Base-by-base conservation (phyloP, 1,284 basidiomycete species). In the Gomphus sp. region DNA sequence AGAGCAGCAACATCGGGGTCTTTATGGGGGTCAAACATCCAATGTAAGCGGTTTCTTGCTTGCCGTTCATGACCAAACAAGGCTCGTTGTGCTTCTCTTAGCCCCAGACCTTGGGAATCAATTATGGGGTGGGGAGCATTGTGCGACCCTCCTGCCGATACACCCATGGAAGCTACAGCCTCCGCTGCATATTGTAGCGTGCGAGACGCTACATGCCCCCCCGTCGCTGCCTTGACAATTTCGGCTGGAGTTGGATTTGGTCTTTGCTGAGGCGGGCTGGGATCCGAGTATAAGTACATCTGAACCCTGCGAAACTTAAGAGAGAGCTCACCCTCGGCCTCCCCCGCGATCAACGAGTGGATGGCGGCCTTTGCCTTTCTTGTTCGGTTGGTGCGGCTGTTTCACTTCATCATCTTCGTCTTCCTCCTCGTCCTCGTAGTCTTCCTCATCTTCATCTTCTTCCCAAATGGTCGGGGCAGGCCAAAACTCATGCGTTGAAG, bases 171-270 rank as follows among this genome's bases (percentile, higher is more conserved):
- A 9, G 77, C 78, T 36, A 80, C n/a, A n/a, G n/a, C n/a, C n/a
- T n/a, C 76, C 43, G 78, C 76, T 2, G 85, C 83, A 62, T 84
- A 78, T 6, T 79, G 75, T 62, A 86, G 75, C 2, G 83, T 84
- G 64, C 79, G 82, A 11, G 85, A 85, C 2, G 78, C 74, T 69
- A 37, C 69, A 63, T 11, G 67, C 58, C 43, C 67, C 65, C 52
- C 67, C 62, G 55, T 44, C 66, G 72, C n/a, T 66, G 47, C 63
- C 64, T 31, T 67, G 64, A 18, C 66, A 60, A 53, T 68, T 62
- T 59, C 66, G 10, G 64, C 67, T 33, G 72, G 55, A 50, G 69
- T 73, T 6, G 45, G 47, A 31, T 37, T n/a, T 52, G 58, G n/a
- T 36, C 39, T 8, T 14, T 37, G 52, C 39, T 53, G 52, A 22